Conservation (phyloP, 371 early-diverging fungal species). For the Nematocida minor region DNA sequence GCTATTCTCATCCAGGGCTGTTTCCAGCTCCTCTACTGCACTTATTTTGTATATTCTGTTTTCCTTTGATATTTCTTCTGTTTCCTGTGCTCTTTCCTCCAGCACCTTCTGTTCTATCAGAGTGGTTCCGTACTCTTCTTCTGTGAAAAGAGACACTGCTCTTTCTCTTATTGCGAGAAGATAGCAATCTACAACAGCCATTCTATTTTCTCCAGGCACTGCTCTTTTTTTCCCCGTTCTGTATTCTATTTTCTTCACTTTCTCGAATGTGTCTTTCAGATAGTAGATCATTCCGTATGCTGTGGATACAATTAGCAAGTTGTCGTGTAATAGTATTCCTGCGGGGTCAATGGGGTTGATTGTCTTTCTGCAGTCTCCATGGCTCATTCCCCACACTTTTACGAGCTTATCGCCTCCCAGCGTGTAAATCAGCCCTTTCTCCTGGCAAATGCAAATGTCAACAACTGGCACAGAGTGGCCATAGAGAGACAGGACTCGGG, state of each 20-base stretch:
- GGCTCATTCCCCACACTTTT: slow-evolving; percentile 64
- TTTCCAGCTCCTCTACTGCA: background rate
- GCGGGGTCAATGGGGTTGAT: slow-evolving; percentile 52
- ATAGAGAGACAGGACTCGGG: slow-evolving; percentile 51
- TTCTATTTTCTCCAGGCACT: slow-evolving; percentile 6
- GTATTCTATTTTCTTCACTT: slow-evolving; percentile 29
- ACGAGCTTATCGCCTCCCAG: slow-evolving; percentile 63
- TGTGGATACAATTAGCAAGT: slow-evolving; percentile 29
- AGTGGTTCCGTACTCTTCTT: slow-evolving; percentile 23
- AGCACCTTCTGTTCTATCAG: background rate
- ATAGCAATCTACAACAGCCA: background rate
- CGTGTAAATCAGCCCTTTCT: slow-evolving; percentile 50
- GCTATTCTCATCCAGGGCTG: slow-evolving; percentile 4
- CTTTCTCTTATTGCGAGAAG: slow-evolving; percentile 14
- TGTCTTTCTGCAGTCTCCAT: slow-evolving; percentile 65
- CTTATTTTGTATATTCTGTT: slow-evolving; percentile 21
- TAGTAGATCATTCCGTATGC: slow-evolving; percentile 30
- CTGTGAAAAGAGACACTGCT: slow-evolving; percentile 7
- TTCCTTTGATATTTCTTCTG: slow-evolving; percentile 9
- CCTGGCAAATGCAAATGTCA: slow-evolving; percentile 49
- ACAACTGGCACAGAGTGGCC: slow-evolving; percentile 65
- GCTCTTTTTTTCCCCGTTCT: slow-evolving; percentile 15
- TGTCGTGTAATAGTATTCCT: slow-evolving; percentile 14
- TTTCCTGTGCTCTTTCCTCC: slow-evolving; percentile 7
- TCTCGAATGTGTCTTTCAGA: slow-evolving; percentile 22